Percentiles rank a stretch among this genome's conserved stretches.
These are phyloP conservation scores for Beauveria sp. DNA, from an alignment of 2,329 filamentous ascomycete species.

Conservation along the genomic window DNA sequence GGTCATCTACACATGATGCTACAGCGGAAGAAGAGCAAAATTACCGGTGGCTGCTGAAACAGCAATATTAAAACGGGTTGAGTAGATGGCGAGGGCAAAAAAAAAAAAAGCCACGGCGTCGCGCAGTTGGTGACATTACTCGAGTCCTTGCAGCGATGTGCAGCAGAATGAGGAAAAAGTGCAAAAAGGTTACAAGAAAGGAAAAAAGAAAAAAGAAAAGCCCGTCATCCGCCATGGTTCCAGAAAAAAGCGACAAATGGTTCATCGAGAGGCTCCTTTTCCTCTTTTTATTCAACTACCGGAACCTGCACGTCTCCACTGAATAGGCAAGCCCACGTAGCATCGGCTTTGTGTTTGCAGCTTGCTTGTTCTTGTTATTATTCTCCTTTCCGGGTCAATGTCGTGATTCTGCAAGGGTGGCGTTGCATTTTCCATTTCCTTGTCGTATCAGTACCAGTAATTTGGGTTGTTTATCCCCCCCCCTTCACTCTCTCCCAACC, in stretches of 20 bases:
- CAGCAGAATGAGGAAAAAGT: neutral
- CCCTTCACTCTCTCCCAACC: no score
- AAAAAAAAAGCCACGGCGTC: neutral
- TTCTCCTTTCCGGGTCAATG: neutral
- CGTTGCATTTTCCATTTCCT: no score
- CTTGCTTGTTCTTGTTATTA: neutral
- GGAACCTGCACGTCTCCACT: neutral
- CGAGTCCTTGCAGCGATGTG: constrained; percentile 1
- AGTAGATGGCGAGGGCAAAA: neutral
- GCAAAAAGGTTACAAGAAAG: neutral
- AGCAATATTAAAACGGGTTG: neutral
- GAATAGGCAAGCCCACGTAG: constrained; percentile 9
- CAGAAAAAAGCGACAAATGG: neutral
- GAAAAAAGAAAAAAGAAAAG: neutral
- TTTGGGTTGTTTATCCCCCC: no score
- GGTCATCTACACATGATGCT: no score
- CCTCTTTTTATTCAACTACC: neutral
- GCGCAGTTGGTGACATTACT: constrained; percentile 9
- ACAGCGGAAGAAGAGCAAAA: no score
- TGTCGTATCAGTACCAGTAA: no score
- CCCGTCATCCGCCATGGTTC: neutral
- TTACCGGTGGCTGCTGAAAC: neutral
- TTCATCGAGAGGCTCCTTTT: no score
- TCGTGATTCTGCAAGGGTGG: no score
- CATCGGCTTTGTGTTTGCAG: neutral